Base-by-base conservation (phyloP, 2,329 filamentous ascomycete genomes). In the Taxawa tesnikishii region DNA sequence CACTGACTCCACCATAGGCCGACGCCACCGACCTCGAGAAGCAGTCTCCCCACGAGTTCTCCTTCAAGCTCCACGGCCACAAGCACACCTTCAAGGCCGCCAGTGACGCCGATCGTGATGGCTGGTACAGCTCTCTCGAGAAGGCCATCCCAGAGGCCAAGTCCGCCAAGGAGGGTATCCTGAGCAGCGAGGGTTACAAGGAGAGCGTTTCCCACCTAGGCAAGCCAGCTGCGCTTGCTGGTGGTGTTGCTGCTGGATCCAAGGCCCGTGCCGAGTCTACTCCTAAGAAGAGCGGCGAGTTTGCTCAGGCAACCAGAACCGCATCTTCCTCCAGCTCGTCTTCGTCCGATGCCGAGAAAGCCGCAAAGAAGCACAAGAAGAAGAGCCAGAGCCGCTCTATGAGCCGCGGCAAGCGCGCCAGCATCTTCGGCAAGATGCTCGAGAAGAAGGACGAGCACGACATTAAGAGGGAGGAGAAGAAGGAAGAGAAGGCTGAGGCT, bases 81-180 rank as follows among this genome's bases (percentile, higher is more conserved):
- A 93, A 94, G 75, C 85, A 94, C 72, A 73, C 73, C 39, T 94
- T 98, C 71, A 88, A 94, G 73, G 83, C 88, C 36, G 51, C 66
- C 49, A 78, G 54, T 49, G 49, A 72, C 29, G 65, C 74, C 38
- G 85, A 94, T 65, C 85, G 88, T 54, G 84, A 94, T 60, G 83
- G 81, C 70, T 96, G 90, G 90, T 74, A 93, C 49, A 64, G 75
- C 41, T 80, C 87, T 51, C 59, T 94, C 47, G 85, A 90, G 73
- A 63, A 72, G 50, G 83, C 87, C 68, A 73, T 82, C 32, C 70
- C 76, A 31, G 84, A 93, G 65, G 87, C 84, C 50, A 92, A 90
- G 71, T 79, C 79, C 48, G 65, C 82, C 37, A 79, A 77, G 51
- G 68, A 81, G 43, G 70, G 70, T 34, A 72, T 94, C 47, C 72